Conservation (phyloP, 2,329 filamentous ascomycete genomes). For the Ophiognomonia clavigignenti-juglandacearum region DNA sequence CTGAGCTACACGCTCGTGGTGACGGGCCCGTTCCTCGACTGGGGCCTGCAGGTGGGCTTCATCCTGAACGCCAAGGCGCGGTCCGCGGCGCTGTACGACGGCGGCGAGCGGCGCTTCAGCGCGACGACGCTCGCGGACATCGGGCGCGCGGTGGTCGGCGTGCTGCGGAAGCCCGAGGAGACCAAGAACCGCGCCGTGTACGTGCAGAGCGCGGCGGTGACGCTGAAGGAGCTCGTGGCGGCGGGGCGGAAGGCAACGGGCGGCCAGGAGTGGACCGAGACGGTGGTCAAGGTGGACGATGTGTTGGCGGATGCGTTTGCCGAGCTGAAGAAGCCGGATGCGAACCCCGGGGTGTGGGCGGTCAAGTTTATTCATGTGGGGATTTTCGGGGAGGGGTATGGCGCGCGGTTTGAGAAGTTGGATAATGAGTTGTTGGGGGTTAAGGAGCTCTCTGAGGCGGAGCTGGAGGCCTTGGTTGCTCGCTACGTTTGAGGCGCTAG, state of each 20-base stretch:
- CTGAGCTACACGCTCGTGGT: slow-evolving; percentile 26
- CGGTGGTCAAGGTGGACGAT: slow-evolving; percentile 23
- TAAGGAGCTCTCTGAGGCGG: slow-evolving; percentile 25
- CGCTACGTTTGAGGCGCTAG: slow-evolving; percentile 2
- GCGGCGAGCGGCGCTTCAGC: slow-evolving; percentile 22
- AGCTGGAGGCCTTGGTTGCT: slow-evolving; percentile 25
- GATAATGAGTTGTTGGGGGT: slow-evolving; percentile 36
- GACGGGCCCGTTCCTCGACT: slow-evolving; percentile 27
- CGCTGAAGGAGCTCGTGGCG: slow-evolving; percentile 8
- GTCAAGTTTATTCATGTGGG: slow-evolving; percentile 25
- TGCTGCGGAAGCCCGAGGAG: slow-evolving; percentile 23
- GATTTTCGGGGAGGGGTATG: slow-evolving; percentile 29
- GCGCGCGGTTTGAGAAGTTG: slow-evolving; percentile 23
- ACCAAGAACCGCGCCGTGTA: slow-evolving; percentile 24
- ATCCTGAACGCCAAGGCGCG: slow-evolving; percentile 22
- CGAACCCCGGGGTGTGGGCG: slow-evolving; percentile 20
- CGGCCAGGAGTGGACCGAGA: slow-evolving; percentile 19
- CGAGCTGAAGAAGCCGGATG: slow-evolving; percentile 26
- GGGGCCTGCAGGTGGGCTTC: slow-evolving; percentile 20
- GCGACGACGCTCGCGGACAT: slow-evolving; percentile 23
- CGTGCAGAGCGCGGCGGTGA: slow-evolving; percentile 17
- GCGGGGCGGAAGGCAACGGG: slow-evolving; percentile 9
- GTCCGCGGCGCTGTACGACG: slow-evolving; percentile 19
- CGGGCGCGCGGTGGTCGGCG: slow-evolving; percentile 22
- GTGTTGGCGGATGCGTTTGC: slow-evolving; percentile 23